These are phyloP conservation scores for Penicillium egyptiacum DNA, from an alignment of 495 filamentous ascomycete species.

Conservation along the genomic window DNA sequence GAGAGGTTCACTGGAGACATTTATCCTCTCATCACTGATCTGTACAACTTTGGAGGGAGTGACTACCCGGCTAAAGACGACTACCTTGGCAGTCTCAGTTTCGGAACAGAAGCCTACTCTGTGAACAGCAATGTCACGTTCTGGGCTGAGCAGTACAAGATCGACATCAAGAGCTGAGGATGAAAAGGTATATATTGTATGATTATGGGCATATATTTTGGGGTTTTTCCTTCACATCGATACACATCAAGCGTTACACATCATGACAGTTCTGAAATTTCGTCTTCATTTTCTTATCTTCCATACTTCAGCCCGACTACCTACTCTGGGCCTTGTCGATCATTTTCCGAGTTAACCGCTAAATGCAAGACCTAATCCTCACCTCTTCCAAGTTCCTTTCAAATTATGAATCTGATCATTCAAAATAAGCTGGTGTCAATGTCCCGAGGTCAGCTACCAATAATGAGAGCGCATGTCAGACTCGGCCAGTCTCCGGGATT, in stretches of 20 bases:
- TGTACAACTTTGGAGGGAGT: constrained; percentile 20
- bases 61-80: constrained; percentile 26
- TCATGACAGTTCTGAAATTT: constrained; percentile 1
- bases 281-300: neutral
- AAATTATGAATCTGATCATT: neutral
- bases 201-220: constrained; percentile 2
- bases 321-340: neutral
- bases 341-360: neutral
- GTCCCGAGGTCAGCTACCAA: neutral
- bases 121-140: constrained; percentile 35
- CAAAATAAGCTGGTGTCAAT: neutral
- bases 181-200: constrained; percentile 1
- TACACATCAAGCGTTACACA: constrained; percentile 7
- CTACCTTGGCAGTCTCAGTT: constrained; percentile 39
- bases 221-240: neutral
- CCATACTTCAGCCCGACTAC: neutral
- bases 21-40: constrained; percentile 34
- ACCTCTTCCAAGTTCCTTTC: neutral
- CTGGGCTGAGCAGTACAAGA: constrained; percentile 28
- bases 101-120: constrained; percentile 40
- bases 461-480: neutral
- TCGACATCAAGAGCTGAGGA: constrained; percentile 30
- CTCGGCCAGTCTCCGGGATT: neutral
- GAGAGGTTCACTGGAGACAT: constrained; percentile 38
- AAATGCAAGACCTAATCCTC: neutral